These are phyloP conservation scores for Coleophoma eucalyptorum DNA, from an alignment of 2,329 filamentous ascomycete species.

Conservation along the genomic window DNA sequence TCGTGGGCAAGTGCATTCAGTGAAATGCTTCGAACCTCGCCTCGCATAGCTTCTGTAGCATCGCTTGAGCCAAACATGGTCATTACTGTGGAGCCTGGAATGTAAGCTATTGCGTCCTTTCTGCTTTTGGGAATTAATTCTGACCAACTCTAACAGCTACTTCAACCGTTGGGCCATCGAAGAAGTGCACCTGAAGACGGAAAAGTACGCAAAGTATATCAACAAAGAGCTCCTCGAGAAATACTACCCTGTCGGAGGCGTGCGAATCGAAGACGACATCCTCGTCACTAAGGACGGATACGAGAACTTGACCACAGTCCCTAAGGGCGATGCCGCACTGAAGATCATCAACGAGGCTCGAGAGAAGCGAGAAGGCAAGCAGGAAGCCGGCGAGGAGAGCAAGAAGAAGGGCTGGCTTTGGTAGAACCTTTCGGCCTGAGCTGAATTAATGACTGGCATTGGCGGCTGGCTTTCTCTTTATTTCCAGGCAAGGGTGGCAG, in stretches of 20 bases:
- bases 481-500: too few species aligned
- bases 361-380: not conserved
- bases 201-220: constrained; percentile 57
- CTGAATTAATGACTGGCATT: too few species aligned
- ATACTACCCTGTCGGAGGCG: constrained; percentile 80
- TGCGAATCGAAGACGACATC: constrained; percentile 90
- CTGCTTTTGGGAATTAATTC: not conserved
- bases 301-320: constrained; percentile 79
- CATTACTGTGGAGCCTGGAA: constrained; percentile 76
- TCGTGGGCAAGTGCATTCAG: constrained; percentile 11
- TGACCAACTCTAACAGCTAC: constrained; percentile 45
- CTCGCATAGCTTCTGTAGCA: constrained; percentile 4
- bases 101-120: constrained; percentile 37
- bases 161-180: constrained; percentile 73
- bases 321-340: constrained; percentile 71
- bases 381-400: not conserved
- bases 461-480: too few species aligned
- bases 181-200: constrained; percentile 59
- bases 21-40: constrained; percentile 6
- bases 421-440: not conserved
- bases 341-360: constrained; percentile 44
- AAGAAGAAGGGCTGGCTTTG: constrained; percentile 4
- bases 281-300: constrained; percentile 73
- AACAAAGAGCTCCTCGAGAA: constrained; percentile 59
- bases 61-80: constrained; percentile 59